Percentiles rank a stretch among this genome's conserved stretches.
Conservation (phyloP, 352 stramenopile genomes). For the Phytophthora macrochlamydospora region DNA sequence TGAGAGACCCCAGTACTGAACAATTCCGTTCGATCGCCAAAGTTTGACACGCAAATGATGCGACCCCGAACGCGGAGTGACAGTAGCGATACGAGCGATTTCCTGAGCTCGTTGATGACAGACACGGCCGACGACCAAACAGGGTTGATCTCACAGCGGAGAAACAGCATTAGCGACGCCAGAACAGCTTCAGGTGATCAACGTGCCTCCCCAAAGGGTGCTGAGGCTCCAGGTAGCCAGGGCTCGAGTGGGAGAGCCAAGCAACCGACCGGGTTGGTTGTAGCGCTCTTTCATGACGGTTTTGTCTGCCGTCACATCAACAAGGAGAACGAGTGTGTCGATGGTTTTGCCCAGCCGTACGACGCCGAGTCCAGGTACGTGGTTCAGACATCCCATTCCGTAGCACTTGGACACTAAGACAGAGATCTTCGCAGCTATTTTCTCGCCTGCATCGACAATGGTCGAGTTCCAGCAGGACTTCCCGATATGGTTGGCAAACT, state of each 20-base stretch:
- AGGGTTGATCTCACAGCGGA: background rate
- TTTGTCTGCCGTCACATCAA: conserved; percentile 76
- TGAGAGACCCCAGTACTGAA: conserved; percentile 9
- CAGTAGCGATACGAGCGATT: conserved; percentile 7
- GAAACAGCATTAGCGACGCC: background rate
- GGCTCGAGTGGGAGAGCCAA: background rate
- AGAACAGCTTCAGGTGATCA: background rate
- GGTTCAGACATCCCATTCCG: conserved; percentile 6
- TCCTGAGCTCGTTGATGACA: conserved; percentile 12
- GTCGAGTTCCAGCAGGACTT: conserved; percentile 58
- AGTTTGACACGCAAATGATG: conserved; percentile 36
- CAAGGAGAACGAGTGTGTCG: conserved; percentile 50
- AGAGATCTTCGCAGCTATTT: conserved; percentile 59
- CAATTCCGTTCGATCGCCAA: conserved; percentile 5
- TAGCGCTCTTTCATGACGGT: conserved; percentile 66
- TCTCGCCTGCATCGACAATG: conserved; percentile 58
- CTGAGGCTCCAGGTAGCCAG: background rate
- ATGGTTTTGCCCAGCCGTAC: conserved; percentile 76
- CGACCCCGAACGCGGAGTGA: conserved; percentile 13
- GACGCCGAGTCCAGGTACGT: conserved; percentile 66
- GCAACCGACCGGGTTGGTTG: conserved; percentile 35
- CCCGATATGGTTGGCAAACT: conserved; percentile 51
- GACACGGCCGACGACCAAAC: background rate
- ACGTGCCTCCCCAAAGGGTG: background rate
- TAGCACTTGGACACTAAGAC: conserved; percentile 14